These are phyloP conservation scores for Kwoniella shivajii DNA, from an alignment of 1,284 basidiomycete species.

Conservation along the genomic window DNA sequence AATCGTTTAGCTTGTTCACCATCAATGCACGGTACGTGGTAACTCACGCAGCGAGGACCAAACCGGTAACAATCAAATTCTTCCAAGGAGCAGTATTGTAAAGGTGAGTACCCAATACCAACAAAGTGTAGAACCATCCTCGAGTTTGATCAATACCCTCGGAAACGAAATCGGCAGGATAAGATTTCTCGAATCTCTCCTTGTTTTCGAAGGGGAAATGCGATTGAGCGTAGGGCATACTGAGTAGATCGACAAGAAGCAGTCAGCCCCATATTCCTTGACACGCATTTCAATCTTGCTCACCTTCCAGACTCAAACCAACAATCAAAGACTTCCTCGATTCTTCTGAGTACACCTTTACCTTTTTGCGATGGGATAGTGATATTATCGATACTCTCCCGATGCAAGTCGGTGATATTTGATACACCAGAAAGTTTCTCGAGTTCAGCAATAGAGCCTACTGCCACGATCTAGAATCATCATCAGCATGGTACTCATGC, in stretches of 20 bases:
- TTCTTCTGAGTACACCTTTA: constrained; percentile 83
- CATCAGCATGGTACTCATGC: background rate
- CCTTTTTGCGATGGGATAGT: constrained; percentile 92
- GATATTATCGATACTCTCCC: constrained; percentile 93
- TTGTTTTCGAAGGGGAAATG: constrained; percentile 98
- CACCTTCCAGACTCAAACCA: constrained; percentile 99
- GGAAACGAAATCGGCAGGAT: constrained; percentile 97
- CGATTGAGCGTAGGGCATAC: constrained; percentile 97
- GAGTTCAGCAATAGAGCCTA: constrained; percentile 87
- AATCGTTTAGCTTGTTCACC: too few species aligned
- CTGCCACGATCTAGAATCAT: constrained; percentile 69
- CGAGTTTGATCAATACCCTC: constrained; percentile 96
- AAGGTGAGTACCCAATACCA: constrained; percentile 92
- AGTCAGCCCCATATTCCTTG: too few species aligned
- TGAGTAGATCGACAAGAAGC: constrained; percentile 45
- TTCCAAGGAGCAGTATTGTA: constrained; percentile 96
- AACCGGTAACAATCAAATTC: constrained; percentile 94
- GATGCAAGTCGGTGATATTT: constrained; percentile 89
- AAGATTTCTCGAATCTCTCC: constrained; percentile 70
- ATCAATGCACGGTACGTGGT: background rate
- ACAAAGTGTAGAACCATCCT: constrained; percentile 99
- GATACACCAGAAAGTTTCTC: constrained; percentile 82
- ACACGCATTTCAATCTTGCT: constrained; percentile 38
- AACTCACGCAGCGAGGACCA: constrained; percentile 87
- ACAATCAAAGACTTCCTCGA: constrained; percentile 98